A percentile compares a stretch with the other conserved stretches of the same genome.
Conservation (phyloP, 108 stramenopile species). For the Bacterosira constricta region DNA sequence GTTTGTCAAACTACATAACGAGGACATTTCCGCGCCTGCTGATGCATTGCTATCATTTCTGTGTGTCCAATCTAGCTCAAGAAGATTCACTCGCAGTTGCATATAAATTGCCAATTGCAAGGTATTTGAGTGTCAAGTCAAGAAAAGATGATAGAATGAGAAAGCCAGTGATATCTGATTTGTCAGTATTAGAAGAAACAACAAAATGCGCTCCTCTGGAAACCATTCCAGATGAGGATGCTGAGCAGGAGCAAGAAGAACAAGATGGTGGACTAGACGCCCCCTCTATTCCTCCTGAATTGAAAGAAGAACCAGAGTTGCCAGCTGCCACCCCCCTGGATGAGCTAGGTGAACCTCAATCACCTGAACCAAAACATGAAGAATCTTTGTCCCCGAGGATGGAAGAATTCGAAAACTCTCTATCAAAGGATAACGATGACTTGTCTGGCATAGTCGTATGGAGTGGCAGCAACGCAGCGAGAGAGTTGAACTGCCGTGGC, state of each 20-base stretch:
- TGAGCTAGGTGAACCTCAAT: constrained; percentile 3
- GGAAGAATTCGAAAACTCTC: background rate
- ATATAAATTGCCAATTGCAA: constrained; percentile 50
- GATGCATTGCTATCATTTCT: constrained; percentile 88
- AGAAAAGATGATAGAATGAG: background rate
- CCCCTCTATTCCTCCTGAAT: background rate
- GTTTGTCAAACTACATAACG: constrained; percentile 79
- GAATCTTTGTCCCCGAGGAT: background rate
- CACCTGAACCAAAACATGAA: background rate
- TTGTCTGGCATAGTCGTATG: constrained; percentile 77
- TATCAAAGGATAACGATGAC: constrained; percentile 37
- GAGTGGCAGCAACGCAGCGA: constrained; percentile 82
- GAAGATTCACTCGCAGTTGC: constrained; percentile 67
- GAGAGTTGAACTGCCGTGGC: constrained; percentile 73
- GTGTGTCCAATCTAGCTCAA: constrained; percentile 42
- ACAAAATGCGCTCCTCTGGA: constrained; percentile 7
- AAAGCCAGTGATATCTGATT: background rate
- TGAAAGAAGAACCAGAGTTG: constrained; percentile 18
- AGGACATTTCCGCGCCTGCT: constrained; percentile 80
- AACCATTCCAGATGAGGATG: constrained; percentile 22
- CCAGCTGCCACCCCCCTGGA: background rate
- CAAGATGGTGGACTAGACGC: background rate
- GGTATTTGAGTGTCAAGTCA: background rate
- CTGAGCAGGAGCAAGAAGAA: background rate
- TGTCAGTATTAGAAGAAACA: constrained; percentile 3